phyloP scores from a whole-genome alignment of 352 stramenopile species.

The Phytopythium sindhum region DNA sequence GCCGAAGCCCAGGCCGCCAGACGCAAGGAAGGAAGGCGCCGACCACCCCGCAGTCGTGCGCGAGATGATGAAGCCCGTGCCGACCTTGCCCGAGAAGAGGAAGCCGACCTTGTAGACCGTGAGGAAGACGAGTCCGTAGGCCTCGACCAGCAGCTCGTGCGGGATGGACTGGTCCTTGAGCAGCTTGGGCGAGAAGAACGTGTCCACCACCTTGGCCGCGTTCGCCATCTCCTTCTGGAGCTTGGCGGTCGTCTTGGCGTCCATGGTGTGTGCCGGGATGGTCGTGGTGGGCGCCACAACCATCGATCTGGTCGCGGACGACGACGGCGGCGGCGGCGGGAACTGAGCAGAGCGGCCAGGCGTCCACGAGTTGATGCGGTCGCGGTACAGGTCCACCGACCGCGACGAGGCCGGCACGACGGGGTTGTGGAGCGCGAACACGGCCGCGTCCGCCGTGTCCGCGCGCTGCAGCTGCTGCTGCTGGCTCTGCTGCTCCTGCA shows the following conservation, averaged over 20 bases:
- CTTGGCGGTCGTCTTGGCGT: conserved; percentile 47
- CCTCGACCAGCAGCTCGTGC: conserved; percentile 65
- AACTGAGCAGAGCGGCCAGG: conserved; percentile 10
- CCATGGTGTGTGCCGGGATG: conserved; percentile 44
- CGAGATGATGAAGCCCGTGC: conserved; percentile 75
- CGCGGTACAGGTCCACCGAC: conserved; percentile 33
- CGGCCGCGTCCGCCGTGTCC: conserved; percentile 34
- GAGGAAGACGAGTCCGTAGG: conserved; percentile 72
- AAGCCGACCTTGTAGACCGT: conserved; percentile 84
- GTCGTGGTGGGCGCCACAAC: conserved; percentile 24
- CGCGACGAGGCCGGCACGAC: conserved; percentile 15
- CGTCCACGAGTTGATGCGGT: conserved; percentile 59
- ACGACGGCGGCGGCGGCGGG: conserved; percentile 1
- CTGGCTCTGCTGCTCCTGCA: conserved; percentile 30
- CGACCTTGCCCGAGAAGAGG: conserved; percentile 73
- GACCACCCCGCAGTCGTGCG: conserved; percentile 71
- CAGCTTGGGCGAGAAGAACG: conserved; percentile 67
- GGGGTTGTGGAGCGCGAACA: conserved; percentile 25
- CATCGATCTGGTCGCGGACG: conserved; percentile 4
- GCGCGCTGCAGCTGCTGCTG: conserved; percentile 25
- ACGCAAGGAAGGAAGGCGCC: conserved; percentile 66
- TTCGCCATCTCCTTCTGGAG: conserved; percentile 63
- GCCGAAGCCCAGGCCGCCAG: conserved; percentile 67
- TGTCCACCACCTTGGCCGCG: conserved; percentile 62
- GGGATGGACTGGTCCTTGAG: conserved; percentile 84